These are phyloP conservation scores for Sporisorium graminicola DNA, from an alignment of 1,284 basidiomycete genomes.

Conservation along the genomic window DNA sequence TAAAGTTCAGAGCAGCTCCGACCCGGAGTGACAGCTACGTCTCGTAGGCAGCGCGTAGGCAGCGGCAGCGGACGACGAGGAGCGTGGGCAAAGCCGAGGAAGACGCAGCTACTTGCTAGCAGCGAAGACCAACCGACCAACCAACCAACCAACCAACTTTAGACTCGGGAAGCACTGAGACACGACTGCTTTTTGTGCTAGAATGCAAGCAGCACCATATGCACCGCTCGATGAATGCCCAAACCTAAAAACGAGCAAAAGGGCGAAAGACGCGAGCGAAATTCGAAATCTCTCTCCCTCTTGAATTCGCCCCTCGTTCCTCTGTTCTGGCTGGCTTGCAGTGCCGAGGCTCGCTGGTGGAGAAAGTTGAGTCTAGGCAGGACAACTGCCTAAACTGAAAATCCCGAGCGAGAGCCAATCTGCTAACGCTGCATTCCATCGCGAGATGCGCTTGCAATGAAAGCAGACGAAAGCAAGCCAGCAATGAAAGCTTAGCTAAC, in stretches of 20 bases:
- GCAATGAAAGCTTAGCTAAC: no score
- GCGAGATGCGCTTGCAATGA: no score
- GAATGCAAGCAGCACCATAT: conserved; percentile 13
- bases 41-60: background rate
- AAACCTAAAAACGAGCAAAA: background rate
- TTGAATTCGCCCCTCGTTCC: background rate
- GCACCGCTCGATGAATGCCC: conserved; percentile 12
- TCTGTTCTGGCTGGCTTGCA: background rate
- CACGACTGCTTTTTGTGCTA: background rate
- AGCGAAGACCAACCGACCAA: background rate
- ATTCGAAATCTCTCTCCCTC: conserved; percentile 5
- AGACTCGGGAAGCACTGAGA: conserved; percentile 21
- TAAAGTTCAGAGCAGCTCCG: conserved; percentile 14
- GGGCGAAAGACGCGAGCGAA: no score
- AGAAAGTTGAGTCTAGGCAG: conserved; percentile 4
- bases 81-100: conserved; percentile 21
- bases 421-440: conserved; percentile 10
- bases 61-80: conserved; percentile 4
- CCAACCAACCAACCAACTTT: conserved; percentile 8
- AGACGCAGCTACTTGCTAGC: conserved; percentile 8
- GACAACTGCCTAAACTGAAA: conserved; percentile 7
- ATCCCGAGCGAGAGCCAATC: background rate
- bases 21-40: conserved; percentile 23
- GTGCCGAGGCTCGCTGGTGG: conserved; percentile 9
- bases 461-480: background rate